Conservation (phyloP, 2,329 filamentous ascomycete species). For the Neonectria sp. region DNA sequence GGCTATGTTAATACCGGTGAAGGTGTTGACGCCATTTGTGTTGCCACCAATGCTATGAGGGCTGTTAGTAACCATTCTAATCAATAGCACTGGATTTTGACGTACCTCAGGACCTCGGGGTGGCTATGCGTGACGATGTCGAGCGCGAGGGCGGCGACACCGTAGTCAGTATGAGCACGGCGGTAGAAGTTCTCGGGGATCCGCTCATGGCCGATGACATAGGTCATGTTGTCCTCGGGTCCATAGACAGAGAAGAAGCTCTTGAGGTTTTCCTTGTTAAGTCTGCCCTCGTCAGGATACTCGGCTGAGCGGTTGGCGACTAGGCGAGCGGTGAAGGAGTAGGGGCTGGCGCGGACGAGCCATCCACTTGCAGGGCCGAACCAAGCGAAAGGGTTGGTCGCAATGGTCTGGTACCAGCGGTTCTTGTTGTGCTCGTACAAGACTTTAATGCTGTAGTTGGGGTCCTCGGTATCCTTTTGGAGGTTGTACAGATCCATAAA, state of each 20-base stretch:
- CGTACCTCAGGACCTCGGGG: constrained; percentile 54
- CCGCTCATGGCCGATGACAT: constrained; percentile 64
- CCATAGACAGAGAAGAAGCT: constrained; percentile 63
- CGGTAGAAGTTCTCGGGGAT: constrained; percentile 69
- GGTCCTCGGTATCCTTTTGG: constrained; percentile 54
- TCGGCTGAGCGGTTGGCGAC: constrained; percentile 61
- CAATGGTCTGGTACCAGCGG: constrained; percentile 63
- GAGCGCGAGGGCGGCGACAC: constrained; percentile 57
- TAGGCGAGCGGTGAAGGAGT: constrained; percentile 60
- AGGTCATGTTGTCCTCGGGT: constrained; percentile 54
- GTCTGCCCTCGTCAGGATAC: constrained; percentile 51
- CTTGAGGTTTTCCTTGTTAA: constrained; percentile 55
- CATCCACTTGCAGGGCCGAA: constrained; percentile 67
- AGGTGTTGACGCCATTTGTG: constrained; percentile 64
- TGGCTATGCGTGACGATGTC: constrained; percentile 59
- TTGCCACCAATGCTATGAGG: constrained; percentile 64
- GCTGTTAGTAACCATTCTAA: not conserved
- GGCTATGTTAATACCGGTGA: constrained; percentile 60
- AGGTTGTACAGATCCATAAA: constrained; percentile 65
- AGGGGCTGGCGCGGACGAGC: constrained; percentile 64
- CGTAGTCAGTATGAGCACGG: constrained; percentile 59
- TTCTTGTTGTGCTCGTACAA: constrained; percentile 59
- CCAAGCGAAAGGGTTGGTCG: constrained; percentile 68
- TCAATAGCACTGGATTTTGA: not conserved
- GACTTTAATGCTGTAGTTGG: constrained; percentile 53